These are phyloP conservation scores for Tuber brumale DNA, from an alignment of 495 filamentous ascomycete species.

Conservation along the genomic window DNA sequence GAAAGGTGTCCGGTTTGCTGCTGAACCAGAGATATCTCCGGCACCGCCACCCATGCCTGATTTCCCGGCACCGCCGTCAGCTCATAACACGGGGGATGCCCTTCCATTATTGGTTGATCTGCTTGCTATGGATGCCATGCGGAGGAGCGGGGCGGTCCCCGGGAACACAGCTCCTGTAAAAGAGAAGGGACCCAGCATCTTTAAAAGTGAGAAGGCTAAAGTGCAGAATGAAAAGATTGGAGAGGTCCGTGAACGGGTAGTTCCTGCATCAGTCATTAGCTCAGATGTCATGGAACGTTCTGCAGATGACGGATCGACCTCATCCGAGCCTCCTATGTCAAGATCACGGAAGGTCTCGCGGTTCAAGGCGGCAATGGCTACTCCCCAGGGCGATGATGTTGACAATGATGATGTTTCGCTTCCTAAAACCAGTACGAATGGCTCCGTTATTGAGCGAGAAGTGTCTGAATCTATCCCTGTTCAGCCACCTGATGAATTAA, in stretches of 20 bases:
- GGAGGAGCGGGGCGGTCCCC: slow-evolving; percentile 37
- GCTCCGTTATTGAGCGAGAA: slow-evolving; percentile 24
- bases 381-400: slow-evolving; percentile 5
- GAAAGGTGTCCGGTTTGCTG: slow-evolving; percentile 72
- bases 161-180: slow-evolving; percentile 25
- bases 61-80: slow-evolving; percentile 47
- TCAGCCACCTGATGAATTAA: slow-evolving; percentile 63
- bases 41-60: slow-evolving; percentile 41
- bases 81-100: slow-evolving; percentile 43
- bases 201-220: slow-evolving; percentile 40
- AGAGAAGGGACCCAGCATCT: slow-evolving; percentile 19
- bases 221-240: slow-evolving; percentile 6
- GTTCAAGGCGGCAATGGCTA: slow-evolving; percentile 44
- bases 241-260: slow-evolving; percentile 8
- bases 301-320: background rate
- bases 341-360: slow-evolving; percentile 44
- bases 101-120: slow-evolving; percentile 38
- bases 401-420: slow-evolving; percentile 9
- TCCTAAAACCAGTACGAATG: slow-evolving; percentile 29
- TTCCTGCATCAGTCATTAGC: slow-evolving; percentile 20
- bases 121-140: slow-evolving; percentile 38
- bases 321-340: slow-evolving; percentile 24
- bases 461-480: slow-evolving; percentile 18
- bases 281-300: slow-evolving; percentile 35
- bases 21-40: slow-evolving; percentile 65